Conservation (phyloP, 2,329 filamentous ascomycete species). For the Metarhizium anisopliae region DNA sequence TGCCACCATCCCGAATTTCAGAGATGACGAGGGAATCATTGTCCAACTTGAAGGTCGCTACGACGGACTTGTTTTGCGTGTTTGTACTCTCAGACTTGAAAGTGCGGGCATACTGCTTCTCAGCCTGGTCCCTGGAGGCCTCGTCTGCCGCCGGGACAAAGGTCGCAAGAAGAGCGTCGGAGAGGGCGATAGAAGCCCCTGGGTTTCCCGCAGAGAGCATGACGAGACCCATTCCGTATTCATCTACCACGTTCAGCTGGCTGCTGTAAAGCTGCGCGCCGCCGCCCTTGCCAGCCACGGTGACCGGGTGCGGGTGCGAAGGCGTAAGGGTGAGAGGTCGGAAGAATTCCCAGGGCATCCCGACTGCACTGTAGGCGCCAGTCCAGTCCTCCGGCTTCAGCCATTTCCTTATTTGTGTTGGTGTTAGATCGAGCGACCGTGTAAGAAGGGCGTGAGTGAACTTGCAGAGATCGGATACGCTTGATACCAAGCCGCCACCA, state of each 20-base stretch:
- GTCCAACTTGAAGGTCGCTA: slow-evolving; percentile 14
- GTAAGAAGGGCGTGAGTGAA: slow-evolving; percentile 21
- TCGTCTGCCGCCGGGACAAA: slow-evolving; percentile 20
- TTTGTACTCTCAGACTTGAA: background rate
- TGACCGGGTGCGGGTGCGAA: slow-evolving; percentile 19
- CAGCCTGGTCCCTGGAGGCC: slow-evolving; percentile 17
- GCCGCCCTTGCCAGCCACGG: slow-evolving; percentile 26
- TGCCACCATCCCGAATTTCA: slow-evolving; percentile 13
- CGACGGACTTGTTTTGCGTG: slow-evolving; percentile 1
- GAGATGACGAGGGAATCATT: slow-evolving; percentile 15
- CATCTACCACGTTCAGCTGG: slow-evolving; percentile 25
- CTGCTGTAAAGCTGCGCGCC: slow-evolving; percentile 24
- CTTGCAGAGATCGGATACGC: slow-evolving; percentile 13
- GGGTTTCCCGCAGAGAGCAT: slow-evolving; percentile 23
- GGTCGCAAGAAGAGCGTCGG: slow-evolving; percentile 18
- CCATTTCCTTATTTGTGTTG: slow-evolving; percentile 20
- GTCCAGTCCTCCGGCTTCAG: slow-evolving; percentile 24
- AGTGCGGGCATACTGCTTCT: slow-evolving; percentile 10
- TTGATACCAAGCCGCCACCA: background rate
- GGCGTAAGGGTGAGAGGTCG: slow-evolving; percentile 17
- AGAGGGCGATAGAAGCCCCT: slow-evolving; percentile 16
- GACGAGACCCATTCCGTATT: slow-evolving; percentile 23
- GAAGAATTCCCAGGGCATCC: slow-evolving; percentile 29
- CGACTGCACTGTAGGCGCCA: slow-evolving; percentile 21
- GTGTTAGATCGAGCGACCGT: slow-evolving; percentile 15